Percentiles rank a stretch among this genome's conserved stretches.
phyloP scores from a whole-genome alignment of 2,329 filamentous ascomycete species.

The Beauveria scarabaeidicola region DNA sequence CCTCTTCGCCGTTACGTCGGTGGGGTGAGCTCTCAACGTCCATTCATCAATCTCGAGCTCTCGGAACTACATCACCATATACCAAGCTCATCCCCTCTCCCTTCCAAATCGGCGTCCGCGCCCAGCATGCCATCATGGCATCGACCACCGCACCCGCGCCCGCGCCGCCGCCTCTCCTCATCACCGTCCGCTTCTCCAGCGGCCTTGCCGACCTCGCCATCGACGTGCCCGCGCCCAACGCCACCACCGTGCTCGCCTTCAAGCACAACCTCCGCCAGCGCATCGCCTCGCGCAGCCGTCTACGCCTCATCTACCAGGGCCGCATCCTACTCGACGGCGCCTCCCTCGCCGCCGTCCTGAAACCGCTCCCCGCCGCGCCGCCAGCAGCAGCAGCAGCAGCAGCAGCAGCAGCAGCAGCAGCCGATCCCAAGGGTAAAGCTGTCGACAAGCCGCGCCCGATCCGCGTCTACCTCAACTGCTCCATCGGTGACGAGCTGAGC shows the following conservation, averaged over 20 bases:
- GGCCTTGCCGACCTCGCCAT: constrained; percentile 76
- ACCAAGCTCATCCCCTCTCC: neutral
- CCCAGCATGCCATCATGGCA: constrained; percentile 22
- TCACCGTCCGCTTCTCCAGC: constrained; percentile 86
- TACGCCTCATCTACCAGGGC: constrained; percentile 85
- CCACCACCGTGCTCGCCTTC: constrained; percentile 66
- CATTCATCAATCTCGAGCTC: neutral
- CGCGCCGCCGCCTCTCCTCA: constrained; percentile 45
- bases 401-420: constrained; percentile 17
- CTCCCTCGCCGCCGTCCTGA: constrained; percentile 60
- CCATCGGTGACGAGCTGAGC: constrained; percentile 69
- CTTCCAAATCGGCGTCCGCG: neutral
- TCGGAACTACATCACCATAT: neutral
- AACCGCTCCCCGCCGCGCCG: constrained; percentile 49
- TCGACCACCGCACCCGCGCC: constrained; percentile 10
- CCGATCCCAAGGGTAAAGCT: constrained; percentile 50
- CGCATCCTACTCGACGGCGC: constrained; percentile 71
- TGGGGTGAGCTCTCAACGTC: neutral
- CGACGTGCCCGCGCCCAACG: constrained; percentile 58
- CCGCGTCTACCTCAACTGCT: constrained; percentile 86
- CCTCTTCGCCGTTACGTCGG: neutral
- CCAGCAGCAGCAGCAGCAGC: constrained; percentile 13
- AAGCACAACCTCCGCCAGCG: constrained; percentile 73
- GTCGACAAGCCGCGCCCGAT: constrained; percentile 37
- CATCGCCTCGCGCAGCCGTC: constrained; percentile 59